Percentiles rank a stretch among this genome's conserved stretches.
Conservation (phyloP, 2,329 filamentous ascomycete genomes). For the Fusarium sp. region DNA sequence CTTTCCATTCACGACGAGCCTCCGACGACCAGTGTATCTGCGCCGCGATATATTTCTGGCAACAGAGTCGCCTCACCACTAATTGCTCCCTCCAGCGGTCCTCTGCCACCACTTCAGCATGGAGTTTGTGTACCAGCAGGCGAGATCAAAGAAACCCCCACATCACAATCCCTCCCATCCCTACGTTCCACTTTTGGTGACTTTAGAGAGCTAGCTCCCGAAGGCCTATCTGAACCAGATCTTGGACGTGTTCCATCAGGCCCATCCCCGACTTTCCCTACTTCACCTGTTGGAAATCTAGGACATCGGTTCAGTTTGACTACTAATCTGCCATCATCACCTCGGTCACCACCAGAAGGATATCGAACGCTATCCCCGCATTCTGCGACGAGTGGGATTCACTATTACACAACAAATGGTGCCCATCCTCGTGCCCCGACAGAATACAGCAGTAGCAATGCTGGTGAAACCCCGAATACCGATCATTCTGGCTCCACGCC, state of each 20-base stretch:
- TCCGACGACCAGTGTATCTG: constrained; percentile 13
- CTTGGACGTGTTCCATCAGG: constrained; percentile 41
- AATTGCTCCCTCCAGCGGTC: constrained; percentile 46
- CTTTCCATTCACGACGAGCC: constrained; percentile 54
- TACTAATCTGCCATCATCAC: constrained; percentile 56
- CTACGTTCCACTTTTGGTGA: constrained; percentile 56
- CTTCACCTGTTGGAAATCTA: constrained; percentile 52
- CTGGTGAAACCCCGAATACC: constrained; percentile 61
- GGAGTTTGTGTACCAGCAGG: constrained; percentile 54
- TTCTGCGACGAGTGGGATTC: constrained; percentile 56
- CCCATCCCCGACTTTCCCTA: constrained; percentile 48
- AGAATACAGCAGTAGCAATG: constrained; percentile 61
- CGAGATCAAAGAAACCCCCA: constrained; percentile 54
- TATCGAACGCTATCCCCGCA: constrained; percentile 64
- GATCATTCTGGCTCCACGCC: constrained; percentile 61
- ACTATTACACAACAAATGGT: constrained; percentile 53
- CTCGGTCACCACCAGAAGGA: constrained; percentile 63
- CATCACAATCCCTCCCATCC: constrained; percentile 57
- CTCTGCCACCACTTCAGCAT: constrained; percentile 56
- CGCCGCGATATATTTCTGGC: constrained; percentile 23
- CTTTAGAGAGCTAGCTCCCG: constrained; percentile 50
- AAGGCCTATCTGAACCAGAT: constrained; percentile 53
- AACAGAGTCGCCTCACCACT: constrained; percentile 43
- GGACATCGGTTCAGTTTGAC: constrained; percentile 51
- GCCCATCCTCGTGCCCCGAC: constrained; percentile 53